Conservation (phyloP, 140 eudicot species). For the Stevia rebaudiana region DNA sequence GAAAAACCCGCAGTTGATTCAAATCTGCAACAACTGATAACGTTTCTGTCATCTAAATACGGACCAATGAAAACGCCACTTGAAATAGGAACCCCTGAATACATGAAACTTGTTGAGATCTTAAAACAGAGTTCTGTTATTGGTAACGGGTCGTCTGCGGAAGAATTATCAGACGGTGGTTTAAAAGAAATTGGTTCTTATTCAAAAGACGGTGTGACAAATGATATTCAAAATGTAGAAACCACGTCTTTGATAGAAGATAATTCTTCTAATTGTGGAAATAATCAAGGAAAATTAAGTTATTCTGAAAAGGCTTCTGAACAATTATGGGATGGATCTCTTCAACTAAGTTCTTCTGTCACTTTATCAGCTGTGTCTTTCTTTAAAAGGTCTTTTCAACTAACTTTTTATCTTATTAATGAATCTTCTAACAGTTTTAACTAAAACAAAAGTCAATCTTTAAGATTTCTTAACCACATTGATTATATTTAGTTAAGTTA, state of each 20-base stretch:
- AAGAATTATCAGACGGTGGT: conserved; percentile 5
- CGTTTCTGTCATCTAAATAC: conserved; percentile 19
- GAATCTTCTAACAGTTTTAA: background rate
- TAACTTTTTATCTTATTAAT: conserved; percentile 7
- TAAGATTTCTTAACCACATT: background rate
- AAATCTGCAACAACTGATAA: conserved; percentile 24
- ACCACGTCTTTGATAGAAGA: conserved; percentile 5
- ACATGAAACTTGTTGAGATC: conserved; percentile 28
- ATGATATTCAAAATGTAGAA: conserved; percentile 6
- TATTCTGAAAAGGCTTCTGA: conserved; percentile 24
- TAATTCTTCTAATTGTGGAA: conserved; percentile 13
- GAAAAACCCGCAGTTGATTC: conserved; percentile 18
- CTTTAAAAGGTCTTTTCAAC: conserved; percentile 57
- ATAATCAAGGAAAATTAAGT: conserved; percentile 15
- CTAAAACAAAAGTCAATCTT: conserved; percentile 7
- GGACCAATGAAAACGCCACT: conserved; percentile 29
- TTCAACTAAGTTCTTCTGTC: conserved; percentile 60
- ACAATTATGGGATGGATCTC: conserved; percentile 70
- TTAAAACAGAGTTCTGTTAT: conserved; percentile 27
- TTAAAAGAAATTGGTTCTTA: background rate
- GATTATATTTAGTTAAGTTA: background rate
- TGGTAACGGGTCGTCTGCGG: background rate
- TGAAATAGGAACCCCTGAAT: conserved; percentile 29
- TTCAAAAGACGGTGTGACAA: background rate
- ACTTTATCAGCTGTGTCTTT: conserved; percentile 52